Base-by-base conservation (phyloP, 768 basidiomycete genomes). In the Lactarius sanguifluus region DNA sequence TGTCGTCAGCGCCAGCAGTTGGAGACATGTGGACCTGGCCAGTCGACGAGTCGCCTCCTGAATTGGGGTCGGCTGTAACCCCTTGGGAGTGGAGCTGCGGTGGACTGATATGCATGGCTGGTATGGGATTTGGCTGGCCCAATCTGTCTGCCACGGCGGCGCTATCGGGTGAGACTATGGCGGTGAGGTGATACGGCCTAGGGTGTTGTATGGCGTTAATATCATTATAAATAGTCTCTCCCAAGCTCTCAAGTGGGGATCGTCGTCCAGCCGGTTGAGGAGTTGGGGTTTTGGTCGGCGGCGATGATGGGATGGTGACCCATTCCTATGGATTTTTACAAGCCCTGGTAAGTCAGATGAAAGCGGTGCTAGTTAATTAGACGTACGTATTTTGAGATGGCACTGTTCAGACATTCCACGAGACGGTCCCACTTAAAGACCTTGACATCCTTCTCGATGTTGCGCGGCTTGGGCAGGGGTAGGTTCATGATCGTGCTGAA, bases 401-500 rank as follows among this genome's bases (percentile, higher is more conserved):
- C 90, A 75, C 91, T 92, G 57, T 90, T 87, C 61, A 93, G 76
- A 0, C 90, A 90, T 69, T 86, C 84, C 20, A 82, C 82, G n/a
- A 93, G 79, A 55, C 84, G 75, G 34, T 79, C 80, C 91, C 91
- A 93, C 47, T 86, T 84, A 71, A 93, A 93, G 9, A 92, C 89
- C 75, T 93, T 93, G 73, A 99, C 83, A 73, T 98, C 94, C 81
- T 98, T 98, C 74, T 98, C 96, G 69, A 98, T 99, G 75, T 95
- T 96, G 63, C 96, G 83, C 3, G 96, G 96, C 75, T 93, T 95
- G 9, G 96, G 96, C 55, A 87, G 86, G 0, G 95, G 92, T 74
- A 97, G 96, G 60, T 91, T 87, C 96, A 99, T 98, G 79, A 99
- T 95, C 71, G 88, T 83, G 78, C 91, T 88, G 83, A 98, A 99